Conservation (phyloP, 345 rosid species). For the Hibiscus mutabilis region DNA sequence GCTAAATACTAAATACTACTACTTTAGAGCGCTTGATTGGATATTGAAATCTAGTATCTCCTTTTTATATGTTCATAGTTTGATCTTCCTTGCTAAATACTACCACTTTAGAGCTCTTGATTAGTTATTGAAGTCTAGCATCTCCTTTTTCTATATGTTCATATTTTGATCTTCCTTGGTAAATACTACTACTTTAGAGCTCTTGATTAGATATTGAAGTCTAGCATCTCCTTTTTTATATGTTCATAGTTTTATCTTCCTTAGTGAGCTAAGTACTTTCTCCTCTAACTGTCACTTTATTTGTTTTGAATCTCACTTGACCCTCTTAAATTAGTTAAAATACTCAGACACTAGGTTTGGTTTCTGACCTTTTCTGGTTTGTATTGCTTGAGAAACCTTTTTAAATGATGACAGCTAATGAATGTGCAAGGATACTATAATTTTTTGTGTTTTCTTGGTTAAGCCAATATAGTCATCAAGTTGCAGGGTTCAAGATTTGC, state of each 20-base stretch:
- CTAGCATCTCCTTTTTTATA: neutral
- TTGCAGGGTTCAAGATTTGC: neutral
- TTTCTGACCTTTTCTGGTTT: neutral
- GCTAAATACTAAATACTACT: neutral
- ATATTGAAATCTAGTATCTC: conserved; percentile 21
- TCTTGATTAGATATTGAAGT: no score
- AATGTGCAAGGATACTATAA: neutral
- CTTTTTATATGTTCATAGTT: neutral
- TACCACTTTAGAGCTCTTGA: conserved; percentile 84
- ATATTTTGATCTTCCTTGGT: neutral
- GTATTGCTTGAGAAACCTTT: neutral
- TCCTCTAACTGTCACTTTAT: no score
- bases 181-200: no score
- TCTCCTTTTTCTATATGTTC: no score
- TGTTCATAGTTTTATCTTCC: no score
- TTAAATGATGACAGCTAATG: neutral
- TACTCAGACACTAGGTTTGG: no score
- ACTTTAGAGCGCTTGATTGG: conserved; percentile 64
- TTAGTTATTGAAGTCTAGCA: conserved; percentile 35
- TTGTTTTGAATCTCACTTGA: no score
- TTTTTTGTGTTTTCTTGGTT: neutral
- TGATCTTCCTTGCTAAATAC: no score
- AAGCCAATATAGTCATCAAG: neutral
- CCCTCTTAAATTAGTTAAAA: no score
- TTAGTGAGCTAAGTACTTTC: no score